A percentile compares a stretch with the other conserved stretches of the same genome.
Evolutionary conservation across 805 yeast species (phyloP).

Genomic region (baker's yeast (Saccharomyces cerevisiae)): DNA sequence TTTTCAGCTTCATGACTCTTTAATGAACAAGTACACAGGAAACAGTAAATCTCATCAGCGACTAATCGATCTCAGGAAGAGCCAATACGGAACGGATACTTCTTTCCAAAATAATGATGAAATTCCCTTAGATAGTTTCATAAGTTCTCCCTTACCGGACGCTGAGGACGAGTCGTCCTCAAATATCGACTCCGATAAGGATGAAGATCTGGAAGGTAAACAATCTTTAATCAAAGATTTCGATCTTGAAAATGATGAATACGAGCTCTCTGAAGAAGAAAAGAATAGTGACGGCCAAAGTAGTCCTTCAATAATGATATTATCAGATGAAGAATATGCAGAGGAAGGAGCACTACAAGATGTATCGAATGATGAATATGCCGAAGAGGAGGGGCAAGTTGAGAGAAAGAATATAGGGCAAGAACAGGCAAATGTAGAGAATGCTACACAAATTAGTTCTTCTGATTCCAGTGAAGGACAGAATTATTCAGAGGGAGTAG

Average conservation of each 20-base stretch:
- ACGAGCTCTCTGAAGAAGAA: background rate
- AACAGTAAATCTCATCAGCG: background rate
- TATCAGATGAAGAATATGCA: conserved; percentile 4
- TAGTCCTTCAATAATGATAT: conserved; percentile 3
- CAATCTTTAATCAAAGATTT: background rate
- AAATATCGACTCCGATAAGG: background rate
- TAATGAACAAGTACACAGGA: background rate
- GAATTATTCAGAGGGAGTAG: background rate
- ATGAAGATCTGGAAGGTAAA: background rate
- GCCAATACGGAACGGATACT: conserved; percentile 14
- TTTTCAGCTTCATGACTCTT: conserved; percentile 1
- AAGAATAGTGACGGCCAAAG: background rate
- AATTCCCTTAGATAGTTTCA: background rate
- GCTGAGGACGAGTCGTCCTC: background rate
- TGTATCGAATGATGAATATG: background rate
- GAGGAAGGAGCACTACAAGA: background rate
- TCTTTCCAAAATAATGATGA: conserved; percentile 15
- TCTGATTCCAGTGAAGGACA: background rate
- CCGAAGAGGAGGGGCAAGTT: background rate
- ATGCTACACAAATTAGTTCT: background rate
- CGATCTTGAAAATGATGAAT: background rate
- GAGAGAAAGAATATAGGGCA: conserved; percentile 1
- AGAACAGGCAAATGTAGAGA: background rate
- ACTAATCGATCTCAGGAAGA: background rate
- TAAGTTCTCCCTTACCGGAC: background rate